Base-by-base conservation (phyloP, 139 green algal genomes). In the Klebsormidium nitens region DNA sequence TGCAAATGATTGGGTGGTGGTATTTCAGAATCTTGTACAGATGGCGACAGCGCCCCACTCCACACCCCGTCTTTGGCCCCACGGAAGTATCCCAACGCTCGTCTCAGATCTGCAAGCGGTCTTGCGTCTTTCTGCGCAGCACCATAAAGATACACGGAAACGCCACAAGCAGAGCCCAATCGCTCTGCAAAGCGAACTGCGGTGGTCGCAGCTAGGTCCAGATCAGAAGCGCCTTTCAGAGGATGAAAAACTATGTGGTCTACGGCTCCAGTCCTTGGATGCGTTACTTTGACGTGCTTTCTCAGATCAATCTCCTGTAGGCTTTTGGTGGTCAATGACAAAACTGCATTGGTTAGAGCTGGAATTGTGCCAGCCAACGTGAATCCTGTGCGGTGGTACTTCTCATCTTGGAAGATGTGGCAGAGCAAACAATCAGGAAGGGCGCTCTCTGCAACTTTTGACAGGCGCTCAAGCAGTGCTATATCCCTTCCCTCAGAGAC, bases 241-340 rank as follows among this genome's bases (percentile, higher is more conserved):
- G 88, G 89, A 70, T 91, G 83, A 34, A 87, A 76, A 0, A 75
- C 83, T 14, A 95, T 81, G 68, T 95, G 88, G 74, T 95, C 89
- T 2, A 95, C 74, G 0, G 77, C 68, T 1, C 89, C 89, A 8
- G 95, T 74, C 4, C 89, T 80, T 2, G 89, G 89, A 68, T 95
- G 89, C 0, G 64, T 81, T 42, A 84, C 89, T 1, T 31, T n/a
- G n/a, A n/a, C 36, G 59, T 95, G 89, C 19, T 39, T 3, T 6
- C 62, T 63, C 37, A 95, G 66, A 67, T 94, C 86, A 0, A 93
- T 58, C 2, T 62, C 44, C 6, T 3, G 3, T 64, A 71, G 3
- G 36, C 35, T 37, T 49, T 36, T 36, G 42, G 39, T 11, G 3
- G 68, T 3, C 28, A 65, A 2, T 31, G 29, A 6, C 19, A 63